phyloP scores from a whole-genome alignment of 164 flowering plant genomes.

The Berberis thunbergii region DNA sequence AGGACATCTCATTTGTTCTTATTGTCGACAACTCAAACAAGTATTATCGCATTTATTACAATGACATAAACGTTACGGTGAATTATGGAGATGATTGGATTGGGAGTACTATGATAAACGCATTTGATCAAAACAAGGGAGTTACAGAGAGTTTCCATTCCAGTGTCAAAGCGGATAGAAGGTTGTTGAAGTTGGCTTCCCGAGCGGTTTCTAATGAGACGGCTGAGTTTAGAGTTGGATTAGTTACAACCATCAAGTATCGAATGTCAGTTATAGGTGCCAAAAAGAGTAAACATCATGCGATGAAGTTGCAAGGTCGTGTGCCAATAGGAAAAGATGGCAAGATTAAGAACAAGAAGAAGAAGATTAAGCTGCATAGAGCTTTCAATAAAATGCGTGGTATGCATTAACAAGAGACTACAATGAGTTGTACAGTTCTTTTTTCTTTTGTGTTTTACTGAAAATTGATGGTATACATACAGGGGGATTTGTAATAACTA shows the following conservation, averaged over 20 bases:
- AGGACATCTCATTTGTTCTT: slow-evolving; percentile 12
- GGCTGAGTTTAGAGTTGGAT: slow-evolving; percentile 14
- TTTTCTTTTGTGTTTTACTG: background rate
- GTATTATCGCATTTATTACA: slow-evolving; percentile 19
- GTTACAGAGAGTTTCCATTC: background rate
- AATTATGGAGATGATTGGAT: slow-evolving; percentile 8
- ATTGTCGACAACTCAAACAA: slow-evolving; percentile 28
- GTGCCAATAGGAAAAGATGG: slow-evolving; percentile 30
- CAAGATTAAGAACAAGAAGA: slow-evolving; percentile 26
- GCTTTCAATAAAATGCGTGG: slow-evolving; percentile 9
- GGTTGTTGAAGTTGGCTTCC: slow-evolving; percentile 2
- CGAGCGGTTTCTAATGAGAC: slow-evolving; percentile 14
- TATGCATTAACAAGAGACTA: background rate
- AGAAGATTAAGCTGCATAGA: slow-evolving; percentile 17
- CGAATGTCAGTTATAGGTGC: background rate
- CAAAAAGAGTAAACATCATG: slow-evolving; percentile 19
- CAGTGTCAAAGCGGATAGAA: background rate
- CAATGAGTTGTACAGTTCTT: background rate
- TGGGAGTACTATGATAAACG: slow-evolving; percentile 11
- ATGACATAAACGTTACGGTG: slow-evolving; percentile 15
- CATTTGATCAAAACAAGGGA: slow-evolving; percentile 16
- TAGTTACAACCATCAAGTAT: slow-evolving; percentile 18
- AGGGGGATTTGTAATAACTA: too few relatives aligned
- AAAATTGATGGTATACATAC: too few relatives aligned
- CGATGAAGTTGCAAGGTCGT: slow-evolving; percentile 12